These are phyloP conservation scores for Rhizopus arrhizus DNA, from an alignment of 371 early-diverging fungal species.

Conservation along the genomic window DNA sequence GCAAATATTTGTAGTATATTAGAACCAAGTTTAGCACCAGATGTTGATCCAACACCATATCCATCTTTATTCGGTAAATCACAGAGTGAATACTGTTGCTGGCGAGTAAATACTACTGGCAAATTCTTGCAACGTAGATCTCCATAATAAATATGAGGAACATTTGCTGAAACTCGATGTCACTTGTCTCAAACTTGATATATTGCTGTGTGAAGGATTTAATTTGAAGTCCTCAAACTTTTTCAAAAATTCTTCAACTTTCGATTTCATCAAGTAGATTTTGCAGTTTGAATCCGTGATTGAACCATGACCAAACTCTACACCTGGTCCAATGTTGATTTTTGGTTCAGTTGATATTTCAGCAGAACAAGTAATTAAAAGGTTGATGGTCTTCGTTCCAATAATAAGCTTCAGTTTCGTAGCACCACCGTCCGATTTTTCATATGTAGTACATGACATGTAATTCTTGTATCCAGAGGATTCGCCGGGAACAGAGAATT, in stretches of 20 bases:
- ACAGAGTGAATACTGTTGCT: conserved; percentile 15
- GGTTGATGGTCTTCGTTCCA: conserved; percentile 19
- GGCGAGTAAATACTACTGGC: conserved; percentile 20
- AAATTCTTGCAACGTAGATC: conserved; percentile 24
- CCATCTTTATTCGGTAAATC: conserved; percentile 16
- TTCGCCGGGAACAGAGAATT: conserved; percentile 16
- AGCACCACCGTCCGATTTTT: conserved; percentile 20
- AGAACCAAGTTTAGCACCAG: conserved; percentile 16
- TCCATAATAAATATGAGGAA: conserved; percentile 23
- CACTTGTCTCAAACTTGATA: conserved; percentile 24
- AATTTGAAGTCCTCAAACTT: conserved; percentile 21
- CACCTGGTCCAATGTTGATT: conserved; percentile 24
- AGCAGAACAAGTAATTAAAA: conserved; percentile 23
- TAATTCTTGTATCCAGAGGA: conserved; percentile 18
- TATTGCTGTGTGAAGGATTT: conserved; percentile 22
- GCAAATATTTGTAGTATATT: conserved; percentile 11
- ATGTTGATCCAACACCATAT: conserved; percentile 13
- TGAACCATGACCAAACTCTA: conserved; percentile 23
- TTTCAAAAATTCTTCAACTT: conserved; percentile 23
- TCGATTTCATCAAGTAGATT: conserved; percentile 23
- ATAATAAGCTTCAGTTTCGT: conserved; percentile 22
- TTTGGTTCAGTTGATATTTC: conserved; percentile 22
- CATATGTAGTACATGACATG: conserved; percentile 22
- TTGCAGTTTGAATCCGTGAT: conserved; percentile 20
- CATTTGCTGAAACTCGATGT: conserved; percentile 22